These are phyloP conservation scores for Penium margaritaceum DNA, from an alignment of 139 green algal species.

Conservation along the genomic window DNA sequence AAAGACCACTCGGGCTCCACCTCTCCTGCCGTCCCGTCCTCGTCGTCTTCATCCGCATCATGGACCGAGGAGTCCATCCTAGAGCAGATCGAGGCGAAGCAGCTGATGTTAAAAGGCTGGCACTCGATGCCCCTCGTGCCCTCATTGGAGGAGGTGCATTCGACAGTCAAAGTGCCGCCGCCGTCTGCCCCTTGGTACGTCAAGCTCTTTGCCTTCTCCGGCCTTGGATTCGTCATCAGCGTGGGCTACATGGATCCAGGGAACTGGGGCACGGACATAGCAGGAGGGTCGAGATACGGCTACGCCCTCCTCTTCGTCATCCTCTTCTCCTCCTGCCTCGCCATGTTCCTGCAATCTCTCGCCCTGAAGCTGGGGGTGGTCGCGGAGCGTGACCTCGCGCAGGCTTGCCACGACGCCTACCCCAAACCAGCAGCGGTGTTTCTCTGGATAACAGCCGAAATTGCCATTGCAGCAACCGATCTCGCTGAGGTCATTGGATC, in stretches of 20 bases:
- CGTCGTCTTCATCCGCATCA: too few relatives aligned
- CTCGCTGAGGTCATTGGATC: conserved; percentile 53
- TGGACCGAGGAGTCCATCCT: too few relatives aligned
- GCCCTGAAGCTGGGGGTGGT: conserved; percentile 55
- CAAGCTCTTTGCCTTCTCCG: conserved; percentile 52
- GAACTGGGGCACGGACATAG: conserved; percentile 57
- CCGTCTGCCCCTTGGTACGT: background rate
- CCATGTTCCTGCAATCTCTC: conserved; percentile 60
- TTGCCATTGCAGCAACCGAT: conserved; percentile 62
- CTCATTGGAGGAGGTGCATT: background rate
- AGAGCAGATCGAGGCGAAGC: background rate
- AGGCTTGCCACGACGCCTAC: conserved; percentile 58
- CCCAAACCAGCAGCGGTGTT: conserved; percentile 34
- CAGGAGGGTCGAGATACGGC: conserved; percentile 44
- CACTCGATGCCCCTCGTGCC: background rate
- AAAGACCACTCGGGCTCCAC: too few relatives aligned
- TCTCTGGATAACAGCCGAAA: conserved; percentile 57
- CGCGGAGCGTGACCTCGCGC: conserved; percentile 54
- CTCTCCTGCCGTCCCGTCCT: too few relatives aligned
- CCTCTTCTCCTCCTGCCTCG: conserved; percentile 46
- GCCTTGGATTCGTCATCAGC: conserved; percentile 54
- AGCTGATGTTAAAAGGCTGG: background rate
- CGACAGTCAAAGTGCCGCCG: background rate
- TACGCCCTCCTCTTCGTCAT: conserved; percentile 60
- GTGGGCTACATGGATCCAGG: conserved; percentile 63